Base-by-base conservation (phyloP, 768 basidiomycete species). In the Pisolithus microcarpus region DNA sequence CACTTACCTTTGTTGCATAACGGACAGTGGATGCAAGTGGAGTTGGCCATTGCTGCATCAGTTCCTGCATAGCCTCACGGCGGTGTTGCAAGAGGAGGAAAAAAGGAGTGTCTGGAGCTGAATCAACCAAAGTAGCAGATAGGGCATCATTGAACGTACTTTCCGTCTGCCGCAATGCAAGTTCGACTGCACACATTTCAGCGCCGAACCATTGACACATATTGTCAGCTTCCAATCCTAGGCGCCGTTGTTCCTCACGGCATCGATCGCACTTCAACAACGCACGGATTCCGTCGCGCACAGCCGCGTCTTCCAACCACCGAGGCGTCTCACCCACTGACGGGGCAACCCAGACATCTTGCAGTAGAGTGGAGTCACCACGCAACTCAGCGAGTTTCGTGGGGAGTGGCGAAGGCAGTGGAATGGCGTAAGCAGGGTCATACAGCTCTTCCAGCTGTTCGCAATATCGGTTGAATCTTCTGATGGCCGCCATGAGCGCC, bases 341-440 rank as follows among this genome's bases (percentile, higher is more conserved):
- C 0, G 58, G 60, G 0, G 49, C 56, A 4, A 71, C 68, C 71
- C 70, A 73, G 0, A 72, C 59, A 45, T 73, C 71, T 31, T 72
- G 63, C 64, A 73, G 64, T 0, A 76, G 56, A 0, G 28, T 46
- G 0, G 65, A 45, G 26, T 61, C 42, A 7, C 46, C 42, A 0
- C 40, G 34, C 0, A 65, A 52, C 2, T 52, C 49, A 2, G 50
- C 45, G 0, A 76, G 51, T 19, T 69, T 58, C 0, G 61, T 67
- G 0, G 67, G 67, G 0, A 75, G 64, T 0, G 61, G 64, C 1
- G 49, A 13, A 0, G 71, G 74, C 7, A 73, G 43, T 0, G 67
- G 70, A 15, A 75, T 64, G 0, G 46, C 31, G 49, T 64, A 70
- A 3, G 48, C 34, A 0, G 59, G 55, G 7, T 28, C 28, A 7